Conservation (phyloP, 1,139 yeast genomes). For the Taphrina wiesneri region DNA sequence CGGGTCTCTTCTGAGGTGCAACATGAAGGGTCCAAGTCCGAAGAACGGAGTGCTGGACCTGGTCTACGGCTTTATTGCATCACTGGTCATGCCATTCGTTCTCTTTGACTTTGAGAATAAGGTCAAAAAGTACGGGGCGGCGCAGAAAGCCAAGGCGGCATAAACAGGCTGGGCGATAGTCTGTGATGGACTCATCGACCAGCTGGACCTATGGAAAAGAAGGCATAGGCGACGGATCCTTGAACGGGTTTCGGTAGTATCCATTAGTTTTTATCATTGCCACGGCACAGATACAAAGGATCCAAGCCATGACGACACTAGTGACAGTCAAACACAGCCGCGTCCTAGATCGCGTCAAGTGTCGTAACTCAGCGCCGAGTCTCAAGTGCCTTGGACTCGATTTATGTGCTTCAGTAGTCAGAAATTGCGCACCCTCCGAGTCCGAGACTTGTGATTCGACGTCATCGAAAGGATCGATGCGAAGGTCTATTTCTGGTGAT, state of each 20-base stretch:
- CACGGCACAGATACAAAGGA: not conserved
- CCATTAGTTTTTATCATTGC: slow-evolving; percentile 1
- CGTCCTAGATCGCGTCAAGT: slow-evolving; percentile 3
- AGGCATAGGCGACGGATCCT: not conserved
- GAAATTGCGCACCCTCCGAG: not conserved
- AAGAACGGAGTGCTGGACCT: slow-evolving; percentile 32
- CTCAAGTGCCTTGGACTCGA: not conserved
- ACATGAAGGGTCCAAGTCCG: slow-evolving; percentile 35
- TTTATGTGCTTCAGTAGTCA: not conserved
- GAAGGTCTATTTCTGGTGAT: not conserved
- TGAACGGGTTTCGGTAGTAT: not conserved
- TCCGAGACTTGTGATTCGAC: not conserved
- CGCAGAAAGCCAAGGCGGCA: not conserved
- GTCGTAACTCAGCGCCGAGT: not conserved
- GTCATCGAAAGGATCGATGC: not conserved
- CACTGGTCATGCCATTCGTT: slow-evolving; percentile 32
- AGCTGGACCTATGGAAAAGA: not conserved
- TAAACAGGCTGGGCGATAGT: not conserved
- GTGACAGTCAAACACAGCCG: not conserved
- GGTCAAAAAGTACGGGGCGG: slow-evolving; percentile 29
- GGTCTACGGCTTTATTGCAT: slow-evolving; percentile 29
- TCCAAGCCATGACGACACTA: not conserved
- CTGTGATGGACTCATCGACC: not conserved
- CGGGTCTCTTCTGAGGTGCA: slow-evolving; percentile 49
- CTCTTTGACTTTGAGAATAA: slow-evolving; percentile 32